A percentile compares a stretch with the other conserved stretches of the same genome.
phyloP scores from a whole-genome alignment of 1,284 basidiomycete species.

The Pholiota adiposa region DNA sequence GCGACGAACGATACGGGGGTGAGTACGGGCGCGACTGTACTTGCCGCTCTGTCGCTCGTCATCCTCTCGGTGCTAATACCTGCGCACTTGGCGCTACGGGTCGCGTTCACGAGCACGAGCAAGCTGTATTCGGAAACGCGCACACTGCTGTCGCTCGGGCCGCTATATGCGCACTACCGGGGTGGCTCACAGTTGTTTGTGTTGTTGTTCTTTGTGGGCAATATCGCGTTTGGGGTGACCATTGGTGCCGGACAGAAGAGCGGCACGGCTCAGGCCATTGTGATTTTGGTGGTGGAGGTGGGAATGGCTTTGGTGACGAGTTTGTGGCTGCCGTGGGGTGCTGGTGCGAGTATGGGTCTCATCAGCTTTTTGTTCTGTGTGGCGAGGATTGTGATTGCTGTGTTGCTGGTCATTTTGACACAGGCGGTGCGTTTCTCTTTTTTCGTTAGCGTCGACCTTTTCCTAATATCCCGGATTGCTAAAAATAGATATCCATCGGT shows the following conservation, averaged over 20 bases:
- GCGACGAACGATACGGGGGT: constrained; percentile 48
- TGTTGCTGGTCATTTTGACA: constrained; percentile 87
- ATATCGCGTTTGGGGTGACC: constrained; percentile 80
- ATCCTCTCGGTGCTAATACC: constrained; percentile 84
- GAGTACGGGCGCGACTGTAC: constrained; percentile 47
- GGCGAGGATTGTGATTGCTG: constrained; percentile 86
- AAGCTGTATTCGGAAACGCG: constrained; percentile 95
- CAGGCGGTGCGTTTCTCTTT: constrained; percentile 69
- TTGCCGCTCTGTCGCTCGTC: constrained; percentile 79
- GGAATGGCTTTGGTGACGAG: constrained; percentile 83
- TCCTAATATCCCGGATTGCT: constrained; percentile 7
- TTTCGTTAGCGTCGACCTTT: neutral
- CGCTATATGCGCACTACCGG: constrained; percentile 95
- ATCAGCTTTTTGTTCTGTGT: constrained; percentile 93
- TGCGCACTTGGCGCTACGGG: constrained; percentile 71
- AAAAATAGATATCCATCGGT: constrained; percentile 76
- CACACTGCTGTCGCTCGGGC: constrained; percentile 88
- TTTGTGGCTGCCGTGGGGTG: constrained; percentile 95
- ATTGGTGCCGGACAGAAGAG: constrained; percentile 90
- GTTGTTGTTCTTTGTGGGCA: constrained; percentile 79
- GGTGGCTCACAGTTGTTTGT: constrained; percentile 92
- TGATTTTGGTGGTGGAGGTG: constrained; percentile 88
- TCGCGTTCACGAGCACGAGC: constrained; percentile 80
- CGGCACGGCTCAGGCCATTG: constrained; percentile 89
- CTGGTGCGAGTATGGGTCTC: constrained; percentile 94